These are phyloP conservation scores for Fraxinus baroniana DNA, from an alignment of 305 asterid species.

Conservation along the genomic window DNA sequence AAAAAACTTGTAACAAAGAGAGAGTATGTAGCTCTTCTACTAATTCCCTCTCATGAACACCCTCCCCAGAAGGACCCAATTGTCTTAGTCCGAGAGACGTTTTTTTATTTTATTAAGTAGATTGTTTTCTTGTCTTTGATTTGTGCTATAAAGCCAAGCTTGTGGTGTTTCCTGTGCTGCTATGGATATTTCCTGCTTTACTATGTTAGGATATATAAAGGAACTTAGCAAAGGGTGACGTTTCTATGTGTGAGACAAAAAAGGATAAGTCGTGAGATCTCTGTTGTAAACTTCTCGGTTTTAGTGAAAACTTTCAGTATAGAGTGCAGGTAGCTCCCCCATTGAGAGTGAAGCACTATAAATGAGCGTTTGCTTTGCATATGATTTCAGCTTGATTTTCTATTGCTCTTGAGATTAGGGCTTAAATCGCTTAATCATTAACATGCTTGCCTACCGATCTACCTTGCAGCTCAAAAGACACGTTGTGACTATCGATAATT, in stretches of 20 bases:
- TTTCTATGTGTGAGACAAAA: not conserved
- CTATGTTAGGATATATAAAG: not conserved
- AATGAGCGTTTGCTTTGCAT: not conserved
- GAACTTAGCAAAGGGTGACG: not conserved
- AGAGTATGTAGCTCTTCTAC: conserved; percentile 41
- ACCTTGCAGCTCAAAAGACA: conserved; percentile 53
- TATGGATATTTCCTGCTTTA: not conserved
- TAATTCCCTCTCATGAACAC: not conserved
- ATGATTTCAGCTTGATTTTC: not conserved
- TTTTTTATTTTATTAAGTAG: not conserved
- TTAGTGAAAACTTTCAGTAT: not conserved
- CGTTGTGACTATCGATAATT: conserved; percentile 81
- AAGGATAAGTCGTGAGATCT: not conserved
- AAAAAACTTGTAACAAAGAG: conserved; percentile 51
- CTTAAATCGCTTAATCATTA: not conserved
- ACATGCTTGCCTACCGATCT: not conserved
- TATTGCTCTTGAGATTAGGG: not conserved
- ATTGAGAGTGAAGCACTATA: not conserved
- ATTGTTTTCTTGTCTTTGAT: not conserved
- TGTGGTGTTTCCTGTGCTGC: not conserved
- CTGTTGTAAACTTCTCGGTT: not conserved
- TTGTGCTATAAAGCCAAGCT: not conserved
- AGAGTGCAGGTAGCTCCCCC: not conserved
- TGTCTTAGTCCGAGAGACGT: not conserved
- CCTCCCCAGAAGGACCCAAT: not conserved